Evolutionary conservation across 2,329 filamentous ascomycete species (phyloP), one percentile per base, ranked within the genome.

Genomic region (Curvularia sp.): DNA sequence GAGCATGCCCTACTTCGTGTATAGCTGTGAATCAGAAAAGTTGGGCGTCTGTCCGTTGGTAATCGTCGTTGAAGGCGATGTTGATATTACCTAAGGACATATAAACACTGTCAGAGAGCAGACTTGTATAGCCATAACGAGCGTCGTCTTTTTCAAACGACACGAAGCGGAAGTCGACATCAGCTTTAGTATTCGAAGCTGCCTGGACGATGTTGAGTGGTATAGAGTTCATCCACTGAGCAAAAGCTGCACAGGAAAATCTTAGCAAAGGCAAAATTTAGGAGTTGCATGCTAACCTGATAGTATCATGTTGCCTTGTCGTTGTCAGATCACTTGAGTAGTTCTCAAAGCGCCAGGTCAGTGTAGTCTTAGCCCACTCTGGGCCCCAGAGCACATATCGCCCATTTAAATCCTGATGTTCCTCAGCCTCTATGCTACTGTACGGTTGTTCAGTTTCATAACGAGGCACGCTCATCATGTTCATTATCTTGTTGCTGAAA

Each of bases 11-110:
- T 7, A 28, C 5, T 28, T 8, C 6, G 26, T 28, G 26, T 28
- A 28, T 4, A 28, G 69, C 70, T 2, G 69, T 72, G 46, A 61
- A 72, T 41, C 65, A 69, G 57, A 74, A 71, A 1, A 73, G 50
- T 6, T 65, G 64, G 41, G 69, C 69, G 22, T 74, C 70, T 6
- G 39, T 62, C 71, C 70, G 73, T 38, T 55, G 58, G 30, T 67
- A 71, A 43, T 73, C 66, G 28, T 73, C 68, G 31, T 74, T 74
- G 47, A 74, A 71, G 2, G 68, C 73, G 12, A 72, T 63, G 50
- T 72, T 72, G 57, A 74, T 69, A 12, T 68, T 60, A 2, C 71
- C 70, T 1, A 68, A 62, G 7, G 62, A 59, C 2, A 74, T 46
- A 0, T 60, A 52, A 10, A 61, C 33, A 18, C 69, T 70, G 24